Percentiles rank a stretch among this genome's conserved stretches.
Conservation (phyloP, 257 asterid genomes). For the Asclepias syriaca region DNA sequence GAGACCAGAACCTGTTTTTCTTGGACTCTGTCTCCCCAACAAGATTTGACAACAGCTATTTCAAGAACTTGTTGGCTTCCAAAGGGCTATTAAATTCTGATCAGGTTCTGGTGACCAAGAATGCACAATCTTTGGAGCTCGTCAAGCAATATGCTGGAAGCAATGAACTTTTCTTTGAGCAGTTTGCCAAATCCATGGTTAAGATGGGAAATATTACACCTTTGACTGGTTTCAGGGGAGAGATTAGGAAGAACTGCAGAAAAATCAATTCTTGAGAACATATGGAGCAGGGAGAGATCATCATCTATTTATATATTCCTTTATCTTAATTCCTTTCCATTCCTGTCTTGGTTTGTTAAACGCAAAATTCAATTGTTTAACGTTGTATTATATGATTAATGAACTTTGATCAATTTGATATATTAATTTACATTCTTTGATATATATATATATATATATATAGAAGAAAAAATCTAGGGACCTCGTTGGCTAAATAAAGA, state of each 20-base stretch:
- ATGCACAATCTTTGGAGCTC: slow-evolving; percentile 44
- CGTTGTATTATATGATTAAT: neutral
- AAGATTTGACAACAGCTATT: slow-evolving; percentile 70
- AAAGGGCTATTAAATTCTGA: slow-evolving; percentile 79
- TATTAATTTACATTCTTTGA: too few relatives aligned
- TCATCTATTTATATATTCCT: neutral
- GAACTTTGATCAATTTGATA: neutral
- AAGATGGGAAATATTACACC: slow-evolving; percentile 89
- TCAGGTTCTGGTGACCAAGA: slow-evolving; percentile 66
- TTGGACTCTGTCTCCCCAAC: slow-evolving; percentile 61
- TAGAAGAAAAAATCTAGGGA: too few relatives aligned
- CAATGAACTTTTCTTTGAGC: slow-evolving; percentile 60
- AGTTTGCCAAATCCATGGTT: slow-evolving; percentile 71
- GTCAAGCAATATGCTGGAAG: slow-evolving; percentile 66
- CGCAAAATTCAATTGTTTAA: neutral
- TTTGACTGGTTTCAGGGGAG: slow-evolving; percentile 68
- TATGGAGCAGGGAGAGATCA: neutral
- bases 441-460: too few relatives aligned
- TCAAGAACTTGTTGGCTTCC: slow-evolving; percentile 56
- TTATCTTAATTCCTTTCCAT: neutral
- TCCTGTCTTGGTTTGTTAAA: neutral
- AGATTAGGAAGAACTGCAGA: slow-evolving; percentile 70
- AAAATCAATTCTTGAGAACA: slow-evolving; percentile 38
- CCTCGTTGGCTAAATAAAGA: too few relatives aligned
- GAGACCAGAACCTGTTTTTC: slow-evolving; percentile 67